phyloP scores from a whole-genome alignment of 2,329 filamentous ascomycete genomes.

The Gaeumannomyces tritici region DNA sequence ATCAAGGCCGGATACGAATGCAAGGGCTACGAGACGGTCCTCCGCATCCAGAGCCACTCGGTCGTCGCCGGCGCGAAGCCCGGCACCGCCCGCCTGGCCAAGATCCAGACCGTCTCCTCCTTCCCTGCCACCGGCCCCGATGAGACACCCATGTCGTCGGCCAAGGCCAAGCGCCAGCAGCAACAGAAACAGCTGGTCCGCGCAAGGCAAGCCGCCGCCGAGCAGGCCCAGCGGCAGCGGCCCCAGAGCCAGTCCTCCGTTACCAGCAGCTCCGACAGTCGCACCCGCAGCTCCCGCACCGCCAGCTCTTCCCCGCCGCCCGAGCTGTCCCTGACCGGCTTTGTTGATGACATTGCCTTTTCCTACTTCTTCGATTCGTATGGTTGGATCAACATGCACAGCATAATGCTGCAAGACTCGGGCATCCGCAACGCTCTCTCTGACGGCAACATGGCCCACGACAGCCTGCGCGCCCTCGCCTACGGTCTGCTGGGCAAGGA shows the following conservation, averaged over 20 bases:
- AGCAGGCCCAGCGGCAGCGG: neutral
- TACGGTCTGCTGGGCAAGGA: constrained; percentile 13
- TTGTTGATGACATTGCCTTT: constrained; percentile 16
- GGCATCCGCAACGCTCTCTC: constrained; percentile 10
- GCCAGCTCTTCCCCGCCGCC: constrained; percentile 2
- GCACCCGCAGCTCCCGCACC: neutral
- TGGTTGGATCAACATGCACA: constrained; percentile 19
- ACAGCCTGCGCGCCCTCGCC: constrained; percentile 12
- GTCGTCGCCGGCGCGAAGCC: constrained; percentile 14
- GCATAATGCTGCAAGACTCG: constrained; percentile 14
- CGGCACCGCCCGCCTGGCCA: constrained; percentile 12
- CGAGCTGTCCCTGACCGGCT: constrained; percentile 13
- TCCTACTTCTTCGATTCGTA: constrained; percentile 18
- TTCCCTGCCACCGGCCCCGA: constrained; percentile 6
- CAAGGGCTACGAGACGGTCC: constrained; percentile 15
- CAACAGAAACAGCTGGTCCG: constrained; percentile 1
- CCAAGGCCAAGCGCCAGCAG: constrained; percentile 2
- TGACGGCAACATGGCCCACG: constrained; percentile 9
- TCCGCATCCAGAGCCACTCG: constrained; percentile 16
- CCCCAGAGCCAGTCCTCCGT: neutral
- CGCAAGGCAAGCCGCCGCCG: neutral
- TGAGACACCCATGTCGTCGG: neutral
- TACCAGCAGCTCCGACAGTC: neutral
- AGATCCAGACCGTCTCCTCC: constrained; percentile 12
- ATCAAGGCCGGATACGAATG: constrained; percentile 13